Base-by-base conservation (phyloP, 2,329 filamentous ascomycete genomes). In the Dactylellina leptospora region DNA sequence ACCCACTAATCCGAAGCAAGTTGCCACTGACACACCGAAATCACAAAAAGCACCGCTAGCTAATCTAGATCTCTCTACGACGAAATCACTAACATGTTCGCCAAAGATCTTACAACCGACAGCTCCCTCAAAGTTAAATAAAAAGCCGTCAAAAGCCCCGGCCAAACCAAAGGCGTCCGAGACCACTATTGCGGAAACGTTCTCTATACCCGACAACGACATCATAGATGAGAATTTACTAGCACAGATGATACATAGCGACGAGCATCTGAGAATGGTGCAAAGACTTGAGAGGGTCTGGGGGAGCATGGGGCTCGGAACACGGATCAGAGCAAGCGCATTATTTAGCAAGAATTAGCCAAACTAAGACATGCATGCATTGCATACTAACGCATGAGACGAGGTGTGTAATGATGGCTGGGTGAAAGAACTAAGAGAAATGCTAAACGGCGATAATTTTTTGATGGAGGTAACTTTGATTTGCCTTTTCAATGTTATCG, bases 231-330 rank as follows among this genome's bases (percentile, higher is more conserved):
- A 72, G 36, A 64, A 44, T 13, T 33, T 72, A 23, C 28, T 72
- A 25, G 38, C 38, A 20, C 59, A 72, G 30, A 47, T 72, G 59
- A 36, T 72, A 25, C 60, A 64, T 40, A 72, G 68, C 20, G 68
- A 72, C n/a, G 55, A 55, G 22, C 68, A 72, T 47, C 22, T 72
- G 50, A 58, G 36, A 27, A 72, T 72, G 53, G 51, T 72, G n/a
- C 59, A 72, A n/a, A 72, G 22, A 27, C 53, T 72, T 18, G 68
- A 72, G 33, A 55, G 38, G 16, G 33, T 60, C 3, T 72, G 68
- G 68, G 27, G 23, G 4, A 64, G 33, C 18, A 33, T 47, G 20
- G 68, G 68, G 3, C 60, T 72, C 20, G 61, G 25, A 1, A 13
- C 53, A 9, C 58, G 53, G 33, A 25, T 72, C 11, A 62, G 38